Evolutionary conservation across 331 rosid species (phyloP).

Genomic region (Pyrus hybrid): DNA sequence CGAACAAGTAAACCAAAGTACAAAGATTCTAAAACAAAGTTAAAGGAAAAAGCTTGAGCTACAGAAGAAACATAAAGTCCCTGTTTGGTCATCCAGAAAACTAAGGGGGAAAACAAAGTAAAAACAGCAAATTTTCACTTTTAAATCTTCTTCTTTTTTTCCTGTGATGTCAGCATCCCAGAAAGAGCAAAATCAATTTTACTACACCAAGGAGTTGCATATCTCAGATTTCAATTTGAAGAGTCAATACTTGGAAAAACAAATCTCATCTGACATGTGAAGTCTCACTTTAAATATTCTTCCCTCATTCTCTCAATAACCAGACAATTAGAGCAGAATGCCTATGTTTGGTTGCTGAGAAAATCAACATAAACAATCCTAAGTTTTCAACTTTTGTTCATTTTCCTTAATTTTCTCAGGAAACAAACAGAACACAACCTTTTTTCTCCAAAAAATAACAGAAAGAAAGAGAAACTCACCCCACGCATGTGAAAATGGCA

Average conservation of each 20-base stretch:
- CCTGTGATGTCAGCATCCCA: constrained; percentile 14
- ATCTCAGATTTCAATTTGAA: neutral
- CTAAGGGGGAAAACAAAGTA: constrained; percentile 6
- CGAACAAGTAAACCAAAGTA: constrained; percentile 48
- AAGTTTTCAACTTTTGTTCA: constrained; percentile 1
- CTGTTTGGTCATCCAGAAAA: constrained; percentile 32
- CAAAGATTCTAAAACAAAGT: constrained; percentile 32
- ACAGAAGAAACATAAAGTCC: constrained; percentile 17
- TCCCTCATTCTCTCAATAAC: neutral
- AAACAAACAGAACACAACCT: constrained; percentile 8
- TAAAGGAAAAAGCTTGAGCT: constrained; percentile 18
- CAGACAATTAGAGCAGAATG: no score
- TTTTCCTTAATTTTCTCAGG: constrained; percentile 6
- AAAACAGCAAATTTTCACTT: neutral
- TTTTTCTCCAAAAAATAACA: neutral
- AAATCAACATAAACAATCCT: neutral
- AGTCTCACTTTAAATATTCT: neutral
- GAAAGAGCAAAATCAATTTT: constrained; percentile 11
- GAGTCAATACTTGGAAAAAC: neutral
- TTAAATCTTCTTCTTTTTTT: neutral
- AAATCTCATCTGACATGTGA: neutral
- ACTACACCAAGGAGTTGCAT: neutral
- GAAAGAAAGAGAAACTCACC: constrained; percentile 41
- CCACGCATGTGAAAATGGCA: constrained; percentile 56
- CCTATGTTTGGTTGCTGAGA: no score